Percentiles rank a stretch among this genome's conserved stretches.
Conservation (phyloP, 345 rosid genomes). For the Toxicodendron radicans region DNA sequence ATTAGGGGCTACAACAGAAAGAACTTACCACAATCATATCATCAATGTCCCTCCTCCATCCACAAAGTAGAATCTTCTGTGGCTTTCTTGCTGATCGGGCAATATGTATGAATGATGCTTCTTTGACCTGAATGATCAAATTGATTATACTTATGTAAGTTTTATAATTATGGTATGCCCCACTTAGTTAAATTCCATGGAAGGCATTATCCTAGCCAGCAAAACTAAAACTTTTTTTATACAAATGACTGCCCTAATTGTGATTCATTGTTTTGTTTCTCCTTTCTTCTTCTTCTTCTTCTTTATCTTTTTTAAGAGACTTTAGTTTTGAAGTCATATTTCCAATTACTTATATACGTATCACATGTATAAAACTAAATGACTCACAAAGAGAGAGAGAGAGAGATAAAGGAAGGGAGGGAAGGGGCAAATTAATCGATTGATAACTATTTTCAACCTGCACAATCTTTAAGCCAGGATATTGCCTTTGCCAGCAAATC, state of each 20-base stretch:
- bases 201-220: conserved; percentile 29
- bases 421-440: too few relatives aligned
- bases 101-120: conserved; percentile 55
- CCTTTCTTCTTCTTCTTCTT: conserved; percentile 5
- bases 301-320: neutral
- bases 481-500: neutral
- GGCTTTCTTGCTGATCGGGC: conserved; percentile 61
- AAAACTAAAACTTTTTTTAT: conserved; percentile 19
- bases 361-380: neutral
- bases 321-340: neutral
- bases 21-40: conserved; percentile 87
- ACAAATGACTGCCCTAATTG: conserved; percentile 13
- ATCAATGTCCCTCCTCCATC: conserved; percentile 90
- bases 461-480: neutral
- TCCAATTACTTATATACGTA: neutral
- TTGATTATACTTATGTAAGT: conserved; percentile 44
- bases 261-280: conserved; percentile 4
- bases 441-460: neutral
- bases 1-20: conserved; percentile 60
- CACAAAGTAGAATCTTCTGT: conserved; percentile 85
- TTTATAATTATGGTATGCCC: conserved; percentile 29
- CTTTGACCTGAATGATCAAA: conserved; percentile 73
- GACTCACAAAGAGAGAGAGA: neutral
- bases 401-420: too few relatives aligned
- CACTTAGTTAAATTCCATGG: conserved; percentile 32